Base-by-base conservation (phyloP, 306 rosid species). In the cucumber (Cucumis sativus) region DNA sequence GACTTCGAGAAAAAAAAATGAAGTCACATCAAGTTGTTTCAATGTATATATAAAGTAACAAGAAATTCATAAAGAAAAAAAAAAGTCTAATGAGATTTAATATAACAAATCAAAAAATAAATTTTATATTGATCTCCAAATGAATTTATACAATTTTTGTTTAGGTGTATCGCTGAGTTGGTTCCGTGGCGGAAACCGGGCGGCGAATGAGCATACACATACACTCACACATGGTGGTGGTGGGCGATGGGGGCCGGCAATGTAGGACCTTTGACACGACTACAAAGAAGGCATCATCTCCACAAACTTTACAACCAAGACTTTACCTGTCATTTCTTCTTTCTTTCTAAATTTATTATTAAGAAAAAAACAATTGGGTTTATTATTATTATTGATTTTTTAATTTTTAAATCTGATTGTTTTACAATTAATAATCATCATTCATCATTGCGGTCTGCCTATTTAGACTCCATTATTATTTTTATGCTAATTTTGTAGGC, bases 271-370 rank as follows among this genome's bases (percentile, higher is more conserved):
- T n/a, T 12, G 45, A 37, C 41, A 75, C 30, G 20, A 75, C 49
- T 75, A 39, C 37, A 55, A 18, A 75, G 33, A 37, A 4, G 51
- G 64, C 59, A 58, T 56, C 37, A 57, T 57, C 41, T 57, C 35
- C 59, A 45, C 58, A 70, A 3, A 40, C 75, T 70, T 70, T 70
- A 45, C 75, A 70, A 70, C 74, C 75, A 45, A 14, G 58, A 70
- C 40, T 70, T 70, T 70, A 70, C 58, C 75, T 70, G 75, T 70
- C 75, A 67, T 20, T 30, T 35, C n/a, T 75, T 10, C 1, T 54
- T 75, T 0, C 3, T 75, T 12, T 2, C 30, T 5, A 4, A 10
- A 69, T 41, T 20, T 37, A 67, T 16, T 20, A 40, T 35, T 7
- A 41, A 12, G 4, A 37, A 39, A 65, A 52, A 5, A 52, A 16